Evolutionary conservation across 495 filamentous ascomycete species (phyloP), one percentile per base, ranked within the genome.

Genomic region (Podospora pseudopauciseta): DNA sequence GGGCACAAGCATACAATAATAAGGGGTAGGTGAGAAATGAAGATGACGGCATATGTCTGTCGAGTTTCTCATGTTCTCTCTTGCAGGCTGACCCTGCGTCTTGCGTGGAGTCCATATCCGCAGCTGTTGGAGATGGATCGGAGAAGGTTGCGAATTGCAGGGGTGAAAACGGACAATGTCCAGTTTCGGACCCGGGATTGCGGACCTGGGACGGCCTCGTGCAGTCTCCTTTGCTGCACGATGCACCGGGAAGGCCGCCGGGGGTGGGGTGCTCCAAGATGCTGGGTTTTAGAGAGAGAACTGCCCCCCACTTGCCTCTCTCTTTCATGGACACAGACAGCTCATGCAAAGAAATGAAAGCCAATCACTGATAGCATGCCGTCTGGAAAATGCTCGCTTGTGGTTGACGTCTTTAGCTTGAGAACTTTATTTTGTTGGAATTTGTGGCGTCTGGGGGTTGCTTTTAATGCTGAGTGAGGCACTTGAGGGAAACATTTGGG

Each of bases 241-340:
- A 49, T 67, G 67, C 67, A 65, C 66, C 70, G 72, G 72, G 66
- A 74, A 60, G 68, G 62, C 72, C 72, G 70, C 69, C 57, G 69
- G 69, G 67, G 19, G 67, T 62, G 64, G 59, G 5, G 5, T 15
- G 55, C 23, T 49, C 13, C 39, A 49, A 49, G 39, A 49, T 49
- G 39, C 39, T 49, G 39, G 13, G 39, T 16, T 49, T 16, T 5
- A 49, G 39, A 13, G 30, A 7, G 39, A 49, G 15, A 49, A 49
- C 39, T 49, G 39, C 39, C 5, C 5, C 39, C 39, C 39, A 49
- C 39, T 49, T 16, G 15, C 39, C 2, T 49, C 39, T 49, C 39
- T 18, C 39, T 49, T 49, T 49, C 39, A 49, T 49, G 6, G 15
- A 49, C 0, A 18, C 7, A 16, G 2, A 18, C 30, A 4, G 30